phyloP scores from a whole-genome alignment of 805 yeast genomes.

The Kodamaea kakaduensis region DNA sequence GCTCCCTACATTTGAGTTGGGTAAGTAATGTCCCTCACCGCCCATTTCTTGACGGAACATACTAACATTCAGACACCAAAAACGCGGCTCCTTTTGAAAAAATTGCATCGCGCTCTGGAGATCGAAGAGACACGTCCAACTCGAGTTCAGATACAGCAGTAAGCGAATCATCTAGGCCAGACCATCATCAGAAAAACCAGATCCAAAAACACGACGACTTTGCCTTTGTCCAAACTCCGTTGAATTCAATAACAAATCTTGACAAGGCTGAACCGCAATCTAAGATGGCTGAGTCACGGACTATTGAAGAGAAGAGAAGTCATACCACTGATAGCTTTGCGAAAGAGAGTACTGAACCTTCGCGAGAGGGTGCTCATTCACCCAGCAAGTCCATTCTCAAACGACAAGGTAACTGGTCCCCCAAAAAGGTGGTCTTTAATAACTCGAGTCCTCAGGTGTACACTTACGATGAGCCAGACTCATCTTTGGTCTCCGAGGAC shows the following conservation, averaged over 20 bases:
- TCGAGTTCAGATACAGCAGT: conserved; percentile 42
- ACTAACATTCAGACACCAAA: too few species aligned
- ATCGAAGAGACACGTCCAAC: conserved; percentile 21
- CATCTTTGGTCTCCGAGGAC: conserved; percentile 5
- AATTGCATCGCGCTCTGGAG: too few species aligned
- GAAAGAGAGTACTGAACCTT: background rate
- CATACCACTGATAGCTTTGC: too few species aligned
- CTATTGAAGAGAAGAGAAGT: background rate
- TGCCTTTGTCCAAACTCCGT: conserved; percentile 18
- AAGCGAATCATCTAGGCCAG: conserved; percentile 24
- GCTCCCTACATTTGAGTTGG: too few species aligned
- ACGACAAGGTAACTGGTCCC: conserved; percentile 24
- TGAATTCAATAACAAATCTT: conserved; percentile 12
- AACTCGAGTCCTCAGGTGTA: conserved; percentile 29
- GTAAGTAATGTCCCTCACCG: too few species aligned
- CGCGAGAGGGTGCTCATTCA: background rate
- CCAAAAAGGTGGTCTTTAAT: conserved; percentile 39
- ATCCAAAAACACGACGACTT: conserved; percentile 20
- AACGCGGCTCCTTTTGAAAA: too few species aligned
- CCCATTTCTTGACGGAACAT: too few species aligned
- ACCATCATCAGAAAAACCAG: conserved; percentile 1
- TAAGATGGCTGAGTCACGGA: background rate
- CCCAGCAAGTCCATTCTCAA: conserved; percentile 41
- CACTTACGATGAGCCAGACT: conserved; percentile 20
- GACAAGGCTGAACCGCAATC: conserved; percentile 1